Base-by-base conservation (phyloP, 306 rosid genomes). In the Cucurbita ficifolia region DNA sequence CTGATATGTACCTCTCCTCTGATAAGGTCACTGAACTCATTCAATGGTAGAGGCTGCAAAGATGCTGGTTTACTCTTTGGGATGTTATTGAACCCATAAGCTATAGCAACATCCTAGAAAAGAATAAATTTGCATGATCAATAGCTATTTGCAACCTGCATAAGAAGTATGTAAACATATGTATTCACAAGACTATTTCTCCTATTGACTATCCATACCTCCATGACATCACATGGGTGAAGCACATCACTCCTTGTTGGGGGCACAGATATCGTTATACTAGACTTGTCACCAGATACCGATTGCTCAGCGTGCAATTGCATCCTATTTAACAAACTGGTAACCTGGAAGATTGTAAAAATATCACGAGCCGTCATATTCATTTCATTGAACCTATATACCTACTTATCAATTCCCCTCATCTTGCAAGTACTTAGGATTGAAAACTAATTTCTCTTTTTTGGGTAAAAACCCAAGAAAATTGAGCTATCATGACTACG, bases 181-280 rank as follows among this genome's bases (percentile, higher is more conserved):
- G 22, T 29, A 73, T 73, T 68, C 64, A 42, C 49, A 29, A 72
- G 73, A 42, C 57, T 51, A 50, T 2, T 29, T 65, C 43, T 51
- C 59, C 61, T 8, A 36, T 55, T 72, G 22, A 65, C 72, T 49
- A 72, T 8, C 54, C 54, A 39, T 74, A 94, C 98, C 98, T 90
- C 98, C 98, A 89, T 85, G 74, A 94, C 89, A 84, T 94, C 97
- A 80, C 97, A 90, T 56, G 98, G 92, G 70, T 94, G 98, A 82
- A 94, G 96, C 65, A 94, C 77, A 24, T 94, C 98, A 83, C 97
- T 94, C 83, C 98, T 94, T 51, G 84, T 81, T 74, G 97, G 97
- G 69, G 98, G 98, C 73, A 94, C 96, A 11, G 86, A 79, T 58
- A 94, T 91, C 48, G 60, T 76, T 56, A 88, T 73, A 52, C 39